Conservation (phyloP, 2,329 filamentous ascomycete genomes). For the Sporothrix curviconia region DNA sequence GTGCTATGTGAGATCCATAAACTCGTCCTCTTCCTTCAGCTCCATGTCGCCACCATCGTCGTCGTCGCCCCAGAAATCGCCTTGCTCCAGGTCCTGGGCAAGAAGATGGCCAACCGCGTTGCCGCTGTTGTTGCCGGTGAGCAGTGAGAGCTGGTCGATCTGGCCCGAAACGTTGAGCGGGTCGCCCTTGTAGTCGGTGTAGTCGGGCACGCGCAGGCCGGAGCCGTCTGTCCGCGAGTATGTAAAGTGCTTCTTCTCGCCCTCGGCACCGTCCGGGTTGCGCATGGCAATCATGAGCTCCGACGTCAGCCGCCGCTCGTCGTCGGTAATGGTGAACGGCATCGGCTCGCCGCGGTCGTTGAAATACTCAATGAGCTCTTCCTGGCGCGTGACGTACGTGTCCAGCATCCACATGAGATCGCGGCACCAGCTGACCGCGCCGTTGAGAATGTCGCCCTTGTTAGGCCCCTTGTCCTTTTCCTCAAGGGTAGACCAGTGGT, state of each 20-base stretch:
- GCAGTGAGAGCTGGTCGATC: constrained; percentile 29
- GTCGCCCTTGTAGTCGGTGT: constrained; percentile 87
- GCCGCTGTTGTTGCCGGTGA: constrained; percentile 35
- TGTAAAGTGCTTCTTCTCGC: constrained; percentile 44
- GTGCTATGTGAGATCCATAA: constrained; percentile 18
- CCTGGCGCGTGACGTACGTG: constrained; percentile 80
- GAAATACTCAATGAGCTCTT: constrained; percentile 74
- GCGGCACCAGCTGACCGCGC: constrained; percentile 91
- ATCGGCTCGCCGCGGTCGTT: constrained; percentile 65
- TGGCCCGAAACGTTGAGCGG: constrained; percentile 48
- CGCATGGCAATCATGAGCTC: constrained; percentile 82
- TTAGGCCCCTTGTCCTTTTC: constrained; percentile 99
- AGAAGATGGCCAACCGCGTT: constrained; percentile 24
- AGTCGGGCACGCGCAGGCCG: constrained; percentile 83
- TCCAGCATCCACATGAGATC: constrained; percentile 97
- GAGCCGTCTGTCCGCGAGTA: constrained; percentile 81
- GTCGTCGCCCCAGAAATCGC: constrained; percentile 61
- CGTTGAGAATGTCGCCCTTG: constrained; percentile 97
- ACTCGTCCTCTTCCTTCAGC: constrained; percentile 22
- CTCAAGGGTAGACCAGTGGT: constrained; percentile 87
- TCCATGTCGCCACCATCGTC: constrained; percentile 61
- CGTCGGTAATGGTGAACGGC: constrained; percentile 79
- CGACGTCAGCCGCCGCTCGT: constrained; percentile 91
- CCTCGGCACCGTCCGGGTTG: constrained; percentile 56
- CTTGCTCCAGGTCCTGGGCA: constrained; percentile 44